Percentiles rank a stretch among this genome's conserved stretches.
Evolutionary conservation across 441 rosid species (phyloP).

Genomic region (Capsella rubella): DNA sequence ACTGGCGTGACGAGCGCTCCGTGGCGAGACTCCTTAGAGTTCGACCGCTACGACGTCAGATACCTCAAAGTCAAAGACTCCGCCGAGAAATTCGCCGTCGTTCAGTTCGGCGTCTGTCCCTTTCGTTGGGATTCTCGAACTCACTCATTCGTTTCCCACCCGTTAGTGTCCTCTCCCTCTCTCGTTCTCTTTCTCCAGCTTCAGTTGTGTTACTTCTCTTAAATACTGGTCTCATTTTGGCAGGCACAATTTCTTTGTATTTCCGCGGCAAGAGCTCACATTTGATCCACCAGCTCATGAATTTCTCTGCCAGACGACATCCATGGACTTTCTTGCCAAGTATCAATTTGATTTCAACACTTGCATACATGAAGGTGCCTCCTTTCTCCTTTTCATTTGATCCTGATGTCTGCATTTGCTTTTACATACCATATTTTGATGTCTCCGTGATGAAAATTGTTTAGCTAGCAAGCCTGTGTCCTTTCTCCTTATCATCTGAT

Average conservation of each 20-base stretch:
- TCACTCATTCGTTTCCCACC: conserved; percentile 70
- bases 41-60: conserved; percentile 74
- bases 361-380: conserved; percentile 75
- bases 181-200: background rate
- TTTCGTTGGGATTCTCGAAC: conserved; percentile 83
- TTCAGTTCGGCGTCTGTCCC: conserved; percentile 97
- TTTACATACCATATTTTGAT: background rate
- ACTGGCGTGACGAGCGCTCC: conserved; percentile 85
- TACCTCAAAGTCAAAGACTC: conserved; percentile 94
- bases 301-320: conserved; percentile 87
- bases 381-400: conserved; percentile 5
- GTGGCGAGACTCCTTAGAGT: conserved; percentile 84
- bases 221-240: conserved; percentile 16
- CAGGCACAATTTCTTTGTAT: conserved; percentile 90
- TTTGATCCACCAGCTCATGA: conserved; percentile 59
- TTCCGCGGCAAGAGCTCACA: conserved; percentile 70
- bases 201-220: background rate
- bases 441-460: too few relatives aligned
- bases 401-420: background rate
- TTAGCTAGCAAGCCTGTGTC: conserved; percentile 19
- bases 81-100: conserved; percentile 90
- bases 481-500: conserved; percentile 3
- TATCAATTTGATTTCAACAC: conserved; percentile 88
- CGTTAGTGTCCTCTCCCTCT: conserved; percentile 51
- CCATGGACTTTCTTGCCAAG: conserved; percentile 83